Conservation (phyloP, 257 asterid genomes). For the Anisodus acutangulus region DNA sequence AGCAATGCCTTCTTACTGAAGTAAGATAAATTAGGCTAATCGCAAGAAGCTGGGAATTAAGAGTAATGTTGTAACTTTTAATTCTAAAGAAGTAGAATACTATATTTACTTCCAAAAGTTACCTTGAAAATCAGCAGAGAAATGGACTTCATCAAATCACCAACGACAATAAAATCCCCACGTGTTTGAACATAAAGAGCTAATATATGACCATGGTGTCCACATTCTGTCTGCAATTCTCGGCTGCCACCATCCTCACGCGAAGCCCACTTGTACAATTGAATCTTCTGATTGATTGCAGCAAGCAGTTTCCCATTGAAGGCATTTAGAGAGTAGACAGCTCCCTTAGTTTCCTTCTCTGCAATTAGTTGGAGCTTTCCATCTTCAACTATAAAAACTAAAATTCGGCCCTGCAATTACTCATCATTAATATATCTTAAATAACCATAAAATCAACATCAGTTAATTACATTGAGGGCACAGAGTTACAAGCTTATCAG, state of each 20-base stretch:
- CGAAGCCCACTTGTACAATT: conserved; percentile 90
- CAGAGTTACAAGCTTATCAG: neutral
- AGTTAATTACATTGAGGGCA: neutral
- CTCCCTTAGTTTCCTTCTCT: conserved; percentile 97
- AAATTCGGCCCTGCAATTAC: conserved; percentile 77
- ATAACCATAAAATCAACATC: conserved; percentile 5
- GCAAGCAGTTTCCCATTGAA: conserved; percentile 92
- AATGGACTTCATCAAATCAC: conserved; percentile 89
- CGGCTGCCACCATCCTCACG: conserved; percentile 71
- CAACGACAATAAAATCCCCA: conserved; percentile 93
- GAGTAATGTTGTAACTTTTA: neutral
- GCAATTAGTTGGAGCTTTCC: conserved; percentile 91
- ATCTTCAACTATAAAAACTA: conserved; percentile 94
- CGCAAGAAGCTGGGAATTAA: neutral
- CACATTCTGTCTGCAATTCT: conserved; percentile 90
- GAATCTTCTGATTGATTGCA: conserved; percentile 93
- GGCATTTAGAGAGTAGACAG: conserved; percentile 91
- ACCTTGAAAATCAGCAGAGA: conserved; percentile 90
- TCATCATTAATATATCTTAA: conserved; percentile 19
- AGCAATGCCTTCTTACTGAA: neutral
- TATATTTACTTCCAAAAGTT: conserved; percentile 16
- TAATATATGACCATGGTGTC: conserved; percentile 90
- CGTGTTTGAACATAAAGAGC: conserved; percentile 93
- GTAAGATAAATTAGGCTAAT: neutral
- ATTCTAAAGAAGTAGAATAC: neutral